Evolutionary conservation across 2,329 filamentous ascomycete species (phyloP).

Genomic region (Coniochaeta hoffmannii): DNA sequence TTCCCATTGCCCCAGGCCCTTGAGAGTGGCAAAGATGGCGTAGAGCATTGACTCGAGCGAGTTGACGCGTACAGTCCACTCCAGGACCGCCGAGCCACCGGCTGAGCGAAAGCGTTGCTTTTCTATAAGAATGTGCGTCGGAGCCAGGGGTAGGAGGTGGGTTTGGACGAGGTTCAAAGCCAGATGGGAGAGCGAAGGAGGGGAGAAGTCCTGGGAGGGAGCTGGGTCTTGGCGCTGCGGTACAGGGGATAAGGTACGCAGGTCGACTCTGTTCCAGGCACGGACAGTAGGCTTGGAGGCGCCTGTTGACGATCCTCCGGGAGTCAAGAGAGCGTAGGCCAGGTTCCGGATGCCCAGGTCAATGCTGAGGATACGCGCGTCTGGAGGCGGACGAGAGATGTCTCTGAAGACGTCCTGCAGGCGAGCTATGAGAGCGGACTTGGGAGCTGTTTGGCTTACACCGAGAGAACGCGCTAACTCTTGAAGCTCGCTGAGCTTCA

Average conservation of each 20-base stretch:
- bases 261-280: conserved; percentile 18
- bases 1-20: conserved; percentile 31
- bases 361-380: conserved; percentile 60
- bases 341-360: conserved; percentile 82
- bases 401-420: conserved; percentile 32
- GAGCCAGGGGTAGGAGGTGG: conserved; percentile 40
- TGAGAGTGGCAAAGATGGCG: conserved; percentile 55
- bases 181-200: conserved; percentile 23
- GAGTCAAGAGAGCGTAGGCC: conserved; percentile 58
- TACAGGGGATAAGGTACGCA: neutral
- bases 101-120: conserved; percentile 54
- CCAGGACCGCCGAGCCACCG: conserved; percentile 58
- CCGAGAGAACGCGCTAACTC: conserved; percentile 43
- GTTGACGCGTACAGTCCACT: conserved; percentile 80
- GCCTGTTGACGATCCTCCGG: neutral
- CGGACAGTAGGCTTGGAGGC: conserved; percentile 8
- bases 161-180: conserved; percentile 24
- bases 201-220: conserved; percentile 21
- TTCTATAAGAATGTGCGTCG: conserved; percentile 65
- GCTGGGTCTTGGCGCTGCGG: neutral
- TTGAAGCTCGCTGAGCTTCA: conserved; percentile 49
- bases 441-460: conserved; percentile 50
- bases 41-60: conserved; percentile 77
- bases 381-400: conserved; percentile 11
- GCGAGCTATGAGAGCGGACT: conserved; percentile 43